Evolutionary conservation across 1,284 basidiomycete species (phyloP), one percentile per base, ranked within the genome.

Genomic region (Ceratorhiza oryzae-sativae): DNA sequence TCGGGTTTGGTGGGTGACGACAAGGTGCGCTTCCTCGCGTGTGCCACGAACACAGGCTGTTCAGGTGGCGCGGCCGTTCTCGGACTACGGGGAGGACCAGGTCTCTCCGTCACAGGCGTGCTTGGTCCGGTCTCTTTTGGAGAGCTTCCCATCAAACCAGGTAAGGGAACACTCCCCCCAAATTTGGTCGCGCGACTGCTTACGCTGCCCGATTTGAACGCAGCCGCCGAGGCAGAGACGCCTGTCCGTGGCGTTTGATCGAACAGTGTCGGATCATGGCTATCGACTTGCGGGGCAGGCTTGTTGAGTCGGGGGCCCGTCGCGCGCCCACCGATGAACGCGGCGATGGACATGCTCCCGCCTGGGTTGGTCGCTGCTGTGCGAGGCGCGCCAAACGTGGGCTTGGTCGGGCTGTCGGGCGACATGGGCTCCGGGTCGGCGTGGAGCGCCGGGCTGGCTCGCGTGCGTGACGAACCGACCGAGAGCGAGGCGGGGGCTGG

Each of bases 271-370:
- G 85, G 85, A 77, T 90, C 85, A 73, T 86, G 84, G 18, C 85
- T 83, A 80, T 93, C 87, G 75, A 83, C 83, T 77, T 93, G 91
- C 5, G 90, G 87, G 18, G 88, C 86, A 77, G 88, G 90, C 71
- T 83, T 85, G 74, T 86, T 92, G 41, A 93, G 83, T 49, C 87
- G 83, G 8, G 91, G 91, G 20, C 89, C 90, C 51, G 86, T 86
- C 25, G 89, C 88, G 56, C 84, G 85, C 2, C 91, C 90, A 51
- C 91, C 91, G 73, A 93, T 92, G 78, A 92, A 91, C 1, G 88
- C 84, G 1, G 91, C 91, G 20, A 93, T 84, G 0, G 91, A 92
- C 8, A 89, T 85, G 0, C 87, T 81, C 56, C 84, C 84, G 0
- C 82, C 58, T 20, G 67, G 41, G 39, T 60, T 61, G 36, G 36